A percentile compares a stretch with the other conserved stretches of the same genome.
Conservation (phyloP, 805 yeast species). For the Torulaspora delbrueckii region DNA sequence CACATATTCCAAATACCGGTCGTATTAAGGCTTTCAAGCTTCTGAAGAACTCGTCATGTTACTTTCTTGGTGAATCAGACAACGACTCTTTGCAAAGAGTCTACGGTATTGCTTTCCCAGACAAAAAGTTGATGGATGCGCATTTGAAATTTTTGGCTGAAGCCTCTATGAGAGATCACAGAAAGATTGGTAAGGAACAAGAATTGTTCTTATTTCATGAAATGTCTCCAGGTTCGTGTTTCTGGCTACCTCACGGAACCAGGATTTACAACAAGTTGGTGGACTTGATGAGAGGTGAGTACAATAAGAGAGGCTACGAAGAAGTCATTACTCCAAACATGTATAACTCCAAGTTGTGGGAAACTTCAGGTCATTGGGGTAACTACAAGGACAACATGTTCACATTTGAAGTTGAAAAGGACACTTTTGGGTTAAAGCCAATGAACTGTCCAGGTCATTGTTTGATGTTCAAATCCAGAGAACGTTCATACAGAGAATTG, state of each 20-base stretch:
- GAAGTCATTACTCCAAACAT: conserved; percentile 99
- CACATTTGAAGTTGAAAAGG: conserved; percentile 94
- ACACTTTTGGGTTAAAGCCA: conserved; percentile 89
- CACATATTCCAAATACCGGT: conserved; percentile 97
- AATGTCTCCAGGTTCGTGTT: conserved; percentile 95
- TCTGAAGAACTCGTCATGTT: conserved; percentile 91
- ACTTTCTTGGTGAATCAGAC: conserved; percentile 86
- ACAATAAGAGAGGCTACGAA: conserved; percentile 90
- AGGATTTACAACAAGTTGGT: conserved; percentile 88
- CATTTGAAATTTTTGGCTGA: conserved; percentile 92
- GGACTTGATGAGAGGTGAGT: conserved; percentile 75
- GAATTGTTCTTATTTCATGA: conserved; percentile 94
- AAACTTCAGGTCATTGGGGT: conserved; percentile 98
- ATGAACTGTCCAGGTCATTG: conserved; percentile 94
- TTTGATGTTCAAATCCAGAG: conserved; percentile 83
- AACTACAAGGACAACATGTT: conserved; percentile 98
- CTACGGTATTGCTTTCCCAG: conserved; percentile 98
- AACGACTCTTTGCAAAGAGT: conserved; percentile 96
- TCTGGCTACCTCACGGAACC: conserved; percentile 99
- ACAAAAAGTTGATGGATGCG: conserved; percentile 91
- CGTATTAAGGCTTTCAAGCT: conserved; percentile 91
- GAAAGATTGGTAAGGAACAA: conserved; percentile 94
- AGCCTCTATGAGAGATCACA: conserved; percentile 93
- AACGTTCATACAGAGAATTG: conserved; percentile 91
- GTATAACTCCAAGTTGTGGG: conserved; percentile 97